Evolutionary conservation across 192 early-diverging fungal genomes (phyloP).

Genomic region (Obelidium mucronatum): DNA sequence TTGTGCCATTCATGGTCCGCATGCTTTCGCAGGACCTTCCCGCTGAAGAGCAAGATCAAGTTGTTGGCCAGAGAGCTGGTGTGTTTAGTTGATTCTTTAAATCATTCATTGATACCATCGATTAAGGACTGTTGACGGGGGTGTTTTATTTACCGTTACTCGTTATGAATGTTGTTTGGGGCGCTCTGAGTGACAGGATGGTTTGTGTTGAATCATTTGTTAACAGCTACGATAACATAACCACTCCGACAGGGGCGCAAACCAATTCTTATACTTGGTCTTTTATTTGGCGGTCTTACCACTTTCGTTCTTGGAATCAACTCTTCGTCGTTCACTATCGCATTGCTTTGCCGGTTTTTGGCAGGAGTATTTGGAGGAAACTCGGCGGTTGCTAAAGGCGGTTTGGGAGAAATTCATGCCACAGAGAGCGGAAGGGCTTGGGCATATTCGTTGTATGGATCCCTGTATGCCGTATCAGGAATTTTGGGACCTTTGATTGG

Average conservation of each 20-base stretch:
- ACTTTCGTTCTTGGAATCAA: slow-evolving; percentile 31
- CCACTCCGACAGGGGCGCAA: slow-evolving; percentile 12
- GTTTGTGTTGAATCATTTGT: neutral
- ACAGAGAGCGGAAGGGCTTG: slow-evolving; percentile 42
- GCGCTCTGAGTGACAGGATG: slow-evolving; percentile 42
- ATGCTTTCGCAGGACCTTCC: slow-evolving; percentile 15
- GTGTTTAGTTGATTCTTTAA: neutral
- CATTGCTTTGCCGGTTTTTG: slow-evolving; percentile 42
- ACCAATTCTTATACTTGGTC: slow-evolving; percentile 24
- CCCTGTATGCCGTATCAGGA: slow-evolving; percentile 44
- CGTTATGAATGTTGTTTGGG: slow-evolving; percentile 59
- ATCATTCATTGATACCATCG: neutral
- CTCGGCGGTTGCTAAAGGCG: slow-evolving; percentile 60
- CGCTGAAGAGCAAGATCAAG: neutral
- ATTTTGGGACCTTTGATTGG: slow-evolving; percentile 36
- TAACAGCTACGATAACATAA: neutral
- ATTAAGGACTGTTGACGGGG: slow-evolving; percentile 49
- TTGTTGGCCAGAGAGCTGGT: slow-evolving; percentile 13
- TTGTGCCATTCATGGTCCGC: slow-evolving; percentile 54
- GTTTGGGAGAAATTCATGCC: slow-evolving; percentile 47
- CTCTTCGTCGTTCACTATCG: slow-evolving; percentile 28
- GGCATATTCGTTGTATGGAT: slow-evolving; percentile 56
- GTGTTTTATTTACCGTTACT: slow-evolving; percentile 58
- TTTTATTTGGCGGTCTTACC: slow-evolving; percentile 17
- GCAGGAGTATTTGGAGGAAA: slow-evolving; percentile 59